Evolutionary conservation across 2,329 filamentous ascomycete species (phyloP).

Genomic region (Alternaria arborescens): DNA sequence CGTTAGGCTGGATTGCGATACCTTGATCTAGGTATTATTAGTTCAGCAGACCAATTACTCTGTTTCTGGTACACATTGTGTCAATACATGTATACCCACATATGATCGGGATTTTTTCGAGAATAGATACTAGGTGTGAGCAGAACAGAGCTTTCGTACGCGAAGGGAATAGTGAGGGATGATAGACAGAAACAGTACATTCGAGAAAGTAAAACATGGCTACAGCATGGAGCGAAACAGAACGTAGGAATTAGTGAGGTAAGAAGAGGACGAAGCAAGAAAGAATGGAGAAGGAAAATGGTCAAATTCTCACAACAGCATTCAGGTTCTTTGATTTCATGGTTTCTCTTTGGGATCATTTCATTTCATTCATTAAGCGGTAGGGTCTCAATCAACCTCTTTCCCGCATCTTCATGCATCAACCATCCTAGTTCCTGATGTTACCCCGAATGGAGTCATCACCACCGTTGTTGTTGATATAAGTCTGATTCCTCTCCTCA

Average conservation of each 20-base stretch:
- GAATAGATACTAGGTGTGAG: too few relatives aligned
- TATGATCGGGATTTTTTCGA: too few relatives aligned
- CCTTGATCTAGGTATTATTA: too few relatives aligned
- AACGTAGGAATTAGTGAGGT: neutral
- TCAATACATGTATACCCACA: too few relatives aligned
- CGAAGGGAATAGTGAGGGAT: too few relatives aligned
- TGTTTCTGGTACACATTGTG: too few relatives aligned
- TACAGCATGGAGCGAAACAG: neutral
- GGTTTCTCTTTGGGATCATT: neutral
- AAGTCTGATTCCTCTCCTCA: conserved; percentile 54
- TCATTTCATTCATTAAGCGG: neutral
- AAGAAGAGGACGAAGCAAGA: neutral
- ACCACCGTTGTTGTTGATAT: conserved; percentile 51
- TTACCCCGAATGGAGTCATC: conserved; percentile 53
- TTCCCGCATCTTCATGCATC: neutral
- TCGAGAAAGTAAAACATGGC: too few relatives aligned
- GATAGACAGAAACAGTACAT: too few relatives aligned
- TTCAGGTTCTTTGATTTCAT: neutral
- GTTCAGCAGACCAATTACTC: too few relatives aligned
- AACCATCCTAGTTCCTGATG: conserved; percentile 42
- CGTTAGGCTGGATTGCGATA: too few relatives aligned
- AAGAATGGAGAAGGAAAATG: neutral
- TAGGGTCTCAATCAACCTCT: neutral
- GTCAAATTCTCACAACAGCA: neutral
- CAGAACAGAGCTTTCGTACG: too few relatives aligned